Percentiles rank a stretch among this genome's conserved stretches.
phyloP scores from a whole-genome alignment of 495 filamentous ascomycete genomes.

The Penicillium ochrochloron region DNA sequence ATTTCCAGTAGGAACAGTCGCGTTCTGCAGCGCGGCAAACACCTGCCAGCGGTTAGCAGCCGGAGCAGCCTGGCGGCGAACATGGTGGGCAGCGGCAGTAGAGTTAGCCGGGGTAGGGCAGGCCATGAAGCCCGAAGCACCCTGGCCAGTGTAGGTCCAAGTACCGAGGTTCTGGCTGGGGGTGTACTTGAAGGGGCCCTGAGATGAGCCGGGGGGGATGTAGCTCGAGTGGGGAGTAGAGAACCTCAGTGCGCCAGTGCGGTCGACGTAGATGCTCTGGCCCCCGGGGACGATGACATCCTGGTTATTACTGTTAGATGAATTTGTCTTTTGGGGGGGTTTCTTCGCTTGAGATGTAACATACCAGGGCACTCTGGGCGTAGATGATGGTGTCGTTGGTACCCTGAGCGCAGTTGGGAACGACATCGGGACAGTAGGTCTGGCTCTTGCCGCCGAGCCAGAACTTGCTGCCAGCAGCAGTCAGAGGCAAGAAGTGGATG shows the following conservation, averaged over 20 bases:
- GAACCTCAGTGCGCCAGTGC: constrained; percentile 57
- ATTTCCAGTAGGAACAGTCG: constrained; percentile 39
- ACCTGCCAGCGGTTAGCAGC: constrained; percentile 35
- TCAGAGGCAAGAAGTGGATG: constrained; percentile 39
- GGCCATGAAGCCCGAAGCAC: constrained; percentile 42
- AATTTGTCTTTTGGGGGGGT: not conserved
- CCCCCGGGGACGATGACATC: constrained; percentile 64
- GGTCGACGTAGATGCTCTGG: constrained; percentile 61
- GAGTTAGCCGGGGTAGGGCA: constrained; percentile 31
- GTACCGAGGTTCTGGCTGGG: constrained; percentile 27
- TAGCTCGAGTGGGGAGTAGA: constrained; percentile 59
- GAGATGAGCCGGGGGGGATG: constrained; percentile 54
- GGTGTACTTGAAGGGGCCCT: constrained; percentile 45
- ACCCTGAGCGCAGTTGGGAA: constrained; percentile 27
- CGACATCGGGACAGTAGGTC: constrained; percentile 37
- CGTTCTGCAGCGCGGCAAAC: constrained; percentile 39
- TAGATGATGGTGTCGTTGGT: constrained; percentile 43
- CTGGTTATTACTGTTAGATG: constrained; percentile 22
- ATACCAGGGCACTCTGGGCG: constrained; percentile 30
- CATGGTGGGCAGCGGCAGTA: constrained; percentile 16
- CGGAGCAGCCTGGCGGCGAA: constrained; percentile 1
- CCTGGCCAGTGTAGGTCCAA: constrained; percentile 34
- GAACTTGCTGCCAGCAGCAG: constrained; percentile 38
- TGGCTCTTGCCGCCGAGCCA: constrained; percentile 38
- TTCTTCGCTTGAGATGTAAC: not conserved